Conservation (phyloP, 2,329 filamentous ascomycete genomes). For the Ophiostoma triangulosporum region DNA sequence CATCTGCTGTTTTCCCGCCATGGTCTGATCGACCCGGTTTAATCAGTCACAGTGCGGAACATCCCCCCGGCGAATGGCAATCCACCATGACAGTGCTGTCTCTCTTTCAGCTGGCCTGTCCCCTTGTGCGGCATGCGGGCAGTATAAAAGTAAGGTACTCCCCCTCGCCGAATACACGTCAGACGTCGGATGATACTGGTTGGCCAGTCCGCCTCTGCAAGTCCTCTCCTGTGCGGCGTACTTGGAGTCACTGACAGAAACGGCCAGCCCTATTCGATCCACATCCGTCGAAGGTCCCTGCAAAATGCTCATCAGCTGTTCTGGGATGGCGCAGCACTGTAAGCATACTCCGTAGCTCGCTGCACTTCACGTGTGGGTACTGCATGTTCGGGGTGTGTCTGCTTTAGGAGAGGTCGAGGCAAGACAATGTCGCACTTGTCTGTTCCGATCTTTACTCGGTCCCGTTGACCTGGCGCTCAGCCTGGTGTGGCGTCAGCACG, state of each 20-base stretch:
- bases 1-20: not conserved
- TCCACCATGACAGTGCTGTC: not conserved
- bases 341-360: too few relatives aligned
- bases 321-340: not conserved
- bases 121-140: not conserved
- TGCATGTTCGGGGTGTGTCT: too few relatives aligned
- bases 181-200: not conserved
- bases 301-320: not conserved
- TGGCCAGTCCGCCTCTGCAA: too few relatives aligned
- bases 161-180: not conserved
- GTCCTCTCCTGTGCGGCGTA: too few relatives aligned
- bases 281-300: not conserved
- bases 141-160: not conserved
- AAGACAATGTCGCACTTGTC: too few relatives aligned
- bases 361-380: too few relatives aligned
- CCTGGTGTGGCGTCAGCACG: too few relatives aligned
- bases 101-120: not conserved
- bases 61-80: too few relatives aligned
- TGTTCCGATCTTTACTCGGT: too few relatives aligned
- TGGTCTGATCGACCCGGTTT: not conserved
- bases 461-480: too few relatives aligned
- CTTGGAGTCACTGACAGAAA: too few relatives aligned
- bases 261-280: not conserved
- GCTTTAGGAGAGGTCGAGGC: not conserved
- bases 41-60: not conserved